A percentile compares a stretch with the other conserved stretches of the same genome.
These are phyloP conservation scores for Pholiota adiposa DNA, from an alignment of 1,284 basidiomycete species.

Conservation along the genomic window DNA sequence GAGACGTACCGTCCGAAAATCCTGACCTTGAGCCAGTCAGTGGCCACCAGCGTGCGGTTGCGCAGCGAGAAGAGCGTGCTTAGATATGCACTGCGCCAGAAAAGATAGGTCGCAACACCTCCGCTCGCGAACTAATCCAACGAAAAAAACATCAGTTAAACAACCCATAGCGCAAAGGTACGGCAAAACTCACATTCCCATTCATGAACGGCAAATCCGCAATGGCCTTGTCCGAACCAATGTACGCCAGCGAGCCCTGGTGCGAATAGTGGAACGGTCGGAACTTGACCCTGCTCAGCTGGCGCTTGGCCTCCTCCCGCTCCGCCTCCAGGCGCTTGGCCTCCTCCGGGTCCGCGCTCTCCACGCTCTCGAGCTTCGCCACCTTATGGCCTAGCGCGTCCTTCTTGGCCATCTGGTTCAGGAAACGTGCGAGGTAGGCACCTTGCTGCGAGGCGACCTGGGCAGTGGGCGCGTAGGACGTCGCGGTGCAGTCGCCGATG, in stretches of 20 bases:
- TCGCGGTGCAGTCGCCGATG: slow-evolving; percentile 90
- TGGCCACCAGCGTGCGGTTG: slow-evolving; percentile 85
- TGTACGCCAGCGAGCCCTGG: slow-evolving; percentile 91
- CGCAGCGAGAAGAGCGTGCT: slow-evolving; percentile 91
- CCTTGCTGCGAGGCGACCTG: slow-evolving; percentile 97
- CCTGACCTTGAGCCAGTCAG: slow-evolving; percentile 92
- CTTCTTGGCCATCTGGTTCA: slow-evolving; percentile 81
- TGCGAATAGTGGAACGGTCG: slow-evolving; percentile 93
- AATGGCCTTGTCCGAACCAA: slow-evolving; percentile 94
- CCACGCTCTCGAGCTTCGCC: slow-evolving; percentile 35
- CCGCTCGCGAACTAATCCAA: slow-evolving; percentile 74
- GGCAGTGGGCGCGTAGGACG: slow-evolving; percentile 92
- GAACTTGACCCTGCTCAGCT: slow-evolving; percentile 73
- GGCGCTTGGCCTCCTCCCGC: slow-evolving; percentile 58
- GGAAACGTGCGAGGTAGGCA: slow-evolving; percentile 85
- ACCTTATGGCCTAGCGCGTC: slow-evolving; percentile 69
- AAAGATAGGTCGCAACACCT: slow-evolving; percentile 72
- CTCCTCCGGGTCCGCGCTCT: slow-evolving; percentile 37
- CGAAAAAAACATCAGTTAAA: no score
- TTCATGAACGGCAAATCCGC: slow-evolving; percentile 89
- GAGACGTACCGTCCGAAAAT: slow-evolving; percentile 84
- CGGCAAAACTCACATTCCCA: slow-evolving; percentile 67
- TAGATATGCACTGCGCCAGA: slow-evolving; percentile 86
- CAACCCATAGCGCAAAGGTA: background rate
- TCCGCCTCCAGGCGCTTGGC: slow-evolving; percentile 46